Conservation (phyloP, 257 asterid species). For the Forsythia suspensa region DNA sequence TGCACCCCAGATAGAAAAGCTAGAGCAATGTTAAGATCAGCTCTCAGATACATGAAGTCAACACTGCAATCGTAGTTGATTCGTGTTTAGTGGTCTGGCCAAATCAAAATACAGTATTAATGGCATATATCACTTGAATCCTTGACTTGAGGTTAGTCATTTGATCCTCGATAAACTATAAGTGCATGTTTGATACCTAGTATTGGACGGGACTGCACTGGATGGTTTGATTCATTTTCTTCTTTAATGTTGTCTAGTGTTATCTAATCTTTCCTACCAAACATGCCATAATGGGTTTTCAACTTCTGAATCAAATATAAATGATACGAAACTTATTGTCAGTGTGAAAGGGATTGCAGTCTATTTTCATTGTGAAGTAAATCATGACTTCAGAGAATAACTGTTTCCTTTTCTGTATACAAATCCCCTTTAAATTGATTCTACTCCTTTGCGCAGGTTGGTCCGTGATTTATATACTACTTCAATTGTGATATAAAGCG, state of each 20-base stretch:
- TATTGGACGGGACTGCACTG: neutral
- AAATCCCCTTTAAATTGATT: neutral
- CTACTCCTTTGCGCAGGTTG: neutral
- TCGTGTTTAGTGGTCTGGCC: neutral
- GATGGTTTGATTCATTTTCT: neutral
- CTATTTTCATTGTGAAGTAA: neutral
- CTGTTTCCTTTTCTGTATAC: neutral
- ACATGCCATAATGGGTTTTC: too few species aligned
- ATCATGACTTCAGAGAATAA: neutral
- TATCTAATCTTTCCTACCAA: too few species aligned
- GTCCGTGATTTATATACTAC: neutral
- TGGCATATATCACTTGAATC: neutral
- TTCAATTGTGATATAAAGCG: neutral
- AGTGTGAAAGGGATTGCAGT: neutral
- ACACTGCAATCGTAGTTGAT: conserved; percentile 42
- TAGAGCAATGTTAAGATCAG: conserved; percentile 91
- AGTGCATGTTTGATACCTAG: neutral
- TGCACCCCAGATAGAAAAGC: conserved; percentile 91
- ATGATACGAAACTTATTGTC: neutral
- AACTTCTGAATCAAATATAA: too few species aligned
- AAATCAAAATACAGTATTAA: neutral
- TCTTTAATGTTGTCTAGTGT: too few species aligned
- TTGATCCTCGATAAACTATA: too few species aligned
- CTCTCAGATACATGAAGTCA: conserved; percentile 81
- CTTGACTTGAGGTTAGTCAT: neutral